Evolutionary conservation across 495 filamentous ascomycete genomes (phyloP), one percentile per base, ranked within the genome.

Genomic region (Aspergillus saccharolyticus): DNA sequence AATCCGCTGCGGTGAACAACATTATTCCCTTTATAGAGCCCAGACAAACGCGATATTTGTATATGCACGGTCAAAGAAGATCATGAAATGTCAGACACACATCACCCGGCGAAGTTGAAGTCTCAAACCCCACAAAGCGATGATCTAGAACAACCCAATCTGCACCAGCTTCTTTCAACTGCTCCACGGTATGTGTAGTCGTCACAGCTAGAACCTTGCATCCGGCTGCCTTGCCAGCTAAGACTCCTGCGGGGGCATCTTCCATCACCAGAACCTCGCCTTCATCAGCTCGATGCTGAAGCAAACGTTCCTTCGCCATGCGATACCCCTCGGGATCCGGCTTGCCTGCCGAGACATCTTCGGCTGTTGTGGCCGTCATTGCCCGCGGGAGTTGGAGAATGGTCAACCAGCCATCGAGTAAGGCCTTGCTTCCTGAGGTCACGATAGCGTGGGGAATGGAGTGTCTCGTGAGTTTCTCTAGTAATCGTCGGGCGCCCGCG

Each of bases 201-300:
- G 86, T 82, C 20, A 95, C 68, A 3, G 83, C 89, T 4, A 91
- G 68, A 5, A 95, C 90, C 63, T 80, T 80, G 72, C 87, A 95
- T 3, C 87, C 87, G 3, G 90, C 89, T 0, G 82, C 85, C 69
- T 89, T 91, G 4, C 90, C 90, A 30, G 89, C 82, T 28, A 67
- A 69, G 52, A 94, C 87, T 5, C 90, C 90, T 22, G 89, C 89
- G 0, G 90, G 89, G 46, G 85, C 84, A 67, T 95, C 90, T 67
- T 95, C 90, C 9, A 95, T 67, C 19, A 95, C 90, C 25, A 93
- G 71, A n/a, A 89, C 70, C 20, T 77, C 63, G 18, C 7, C 70
- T 46, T 8, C 24, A 15, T 16, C 47, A 30, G 21, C 16, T 6
- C 4, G 15, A 19, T 17, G 20, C 4, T 18, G 30, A 20, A 16